Evolutionary conservation across 2,329 filamentous ascomycete species (phyloP), one percentile per base, ranked within the genome.

Genomic region (Fonsecaea pugnacius): DNA sequence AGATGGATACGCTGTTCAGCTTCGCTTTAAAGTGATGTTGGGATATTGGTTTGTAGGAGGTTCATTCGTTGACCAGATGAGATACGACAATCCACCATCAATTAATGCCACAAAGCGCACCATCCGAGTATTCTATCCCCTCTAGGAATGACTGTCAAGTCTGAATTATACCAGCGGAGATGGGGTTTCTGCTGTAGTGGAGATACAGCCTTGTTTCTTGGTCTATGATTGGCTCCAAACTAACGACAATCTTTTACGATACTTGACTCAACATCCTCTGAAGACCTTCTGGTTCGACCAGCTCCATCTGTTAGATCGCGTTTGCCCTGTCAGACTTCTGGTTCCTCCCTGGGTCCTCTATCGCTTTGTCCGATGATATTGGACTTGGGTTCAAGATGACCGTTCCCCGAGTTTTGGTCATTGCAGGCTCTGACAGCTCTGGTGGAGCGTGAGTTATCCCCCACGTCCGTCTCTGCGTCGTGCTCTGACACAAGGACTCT

Each of bases 351-450:
- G 1, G 12, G n/a, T 21, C 8, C 4, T 35, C 21, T 32, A n/a
- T 10, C 24, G 4, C 6, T 35, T 16, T 16, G 14, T 8, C 40
- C 7, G 32, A 43, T 24, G 43, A 52, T 46, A 21, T 14, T 4
- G 10, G 32, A 7, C 43, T 16, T 33, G 40, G 16, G 4, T 16
- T 59, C 61, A 71, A 59, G 57, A 79, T 79, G 76, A 70, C 74
- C 48, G 68, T 75, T 57, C 77, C 81, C 70, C 80, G 88, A 64
- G 87, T 96, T 52, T 81, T 96, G 62, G 86, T 95, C 18, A 90
- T 96, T 72, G 92, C 92, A 56, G 92, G 92, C 67, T 96, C 92
- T 30, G 92, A 96, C 78, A 91, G 91, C 78, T 96, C 92, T 32
- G 92, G 92, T 73, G 92, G 92, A 80, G 92, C 92, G 91, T 91